phyloP scores from a whole-genome alignment of 768 basidiomycete species.

The Melanogaster broomeanus region DNA sequence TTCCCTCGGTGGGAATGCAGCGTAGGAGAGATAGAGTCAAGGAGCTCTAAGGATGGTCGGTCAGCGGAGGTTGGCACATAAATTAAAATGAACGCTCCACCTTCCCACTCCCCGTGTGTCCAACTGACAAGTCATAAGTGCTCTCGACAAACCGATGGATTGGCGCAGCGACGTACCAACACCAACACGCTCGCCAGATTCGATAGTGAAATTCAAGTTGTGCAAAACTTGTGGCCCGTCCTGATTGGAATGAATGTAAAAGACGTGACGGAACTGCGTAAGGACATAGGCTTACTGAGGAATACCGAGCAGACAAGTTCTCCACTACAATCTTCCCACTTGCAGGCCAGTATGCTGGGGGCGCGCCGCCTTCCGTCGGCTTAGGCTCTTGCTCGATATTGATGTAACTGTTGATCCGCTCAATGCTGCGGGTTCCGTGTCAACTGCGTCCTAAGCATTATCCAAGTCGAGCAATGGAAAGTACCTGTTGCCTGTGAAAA shows the following conservation, averaged over 20 bases:
- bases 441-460: no score
- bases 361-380: constrained; percentile 40
- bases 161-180: no score
- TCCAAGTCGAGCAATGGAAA: no score
- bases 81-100: constrained; percentile 10
- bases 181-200: constrained; percentile 59
- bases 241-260: constrained; percentile 11
- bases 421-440: no score
- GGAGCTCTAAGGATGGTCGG: constrained; percentile 42
- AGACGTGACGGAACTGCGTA: no score
- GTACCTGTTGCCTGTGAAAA: constrained; percentile 44
- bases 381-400: no score
- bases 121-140: no score
- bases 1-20: constrained; percentile 54
- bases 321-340: constrained; percentile 55
- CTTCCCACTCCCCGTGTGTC: constrained; percentile 61
- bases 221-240: constrained; percentile 61
- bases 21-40: constrained; percentile 55
- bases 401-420: no score
- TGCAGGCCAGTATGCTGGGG: constrained; percentile 67
- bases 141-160: no score
- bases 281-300: constrained; percentile 22
- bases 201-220: constrained; percentile 49
- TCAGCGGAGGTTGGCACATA: constrained; percentile 6
- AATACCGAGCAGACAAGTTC: constrained; percentile 52